Evolutionary conservation across 169 alveolate genomes (phyloP).

Genomic region (Haemoproteus tartakovskyi): DNA sequence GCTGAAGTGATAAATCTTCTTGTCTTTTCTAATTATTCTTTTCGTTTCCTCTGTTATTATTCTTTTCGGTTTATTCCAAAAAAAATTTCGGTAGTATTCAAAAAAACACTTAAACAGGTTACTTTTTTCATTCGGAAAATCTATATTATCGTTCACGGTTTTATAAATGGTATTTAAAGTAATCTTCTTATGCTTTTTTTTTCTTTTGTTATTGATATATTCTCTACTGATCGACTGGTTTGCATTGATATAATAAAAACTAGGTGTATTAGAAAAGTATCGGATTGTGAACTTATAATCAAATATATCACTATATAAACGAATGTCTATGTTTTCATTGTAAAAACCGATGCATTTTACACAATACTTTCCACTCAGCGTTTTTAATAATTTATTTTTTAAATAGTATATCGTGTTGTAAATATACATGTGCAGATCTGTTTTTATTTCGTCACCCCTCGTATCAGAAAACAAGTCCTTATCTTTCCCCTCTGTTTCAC

Average conservation of each 20-base stretch:
- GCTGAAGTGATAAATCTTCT: too few species aligned
- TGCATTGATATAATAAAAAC: slow-evolving; percentile 31
- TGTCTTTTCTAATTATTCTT: not conserved
- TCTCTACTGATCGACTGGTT: too few species aligned
- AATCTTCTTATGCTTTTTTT: slow-evolving; percentile 3
- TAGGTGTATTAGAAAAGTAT: slow-evolving; percentile 11
- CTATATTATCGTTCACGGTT: slow-evolving; percentile 7
- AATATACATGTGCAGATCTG: slow-evolving; percentile 20
- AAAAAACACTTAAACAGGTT: slow-evolving; percentile 46
- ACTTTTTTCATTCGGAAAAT: slow-evolving; percentile 5
- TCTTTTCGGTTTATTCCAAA: slow-evolving; percentile 10
- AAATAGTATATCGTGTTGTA: slow-evolving; percentile 39
- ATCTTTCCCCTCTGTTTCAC: not conserved
- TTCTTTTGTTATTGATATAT: too few species aligned
- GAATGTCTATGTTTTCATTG: slow-evolving; percentile 6
- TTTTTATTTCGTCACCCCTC: not conserved
- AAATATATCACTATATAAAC: slow-evolving; percentile 18
- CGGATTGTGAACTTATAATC: slow-evolving; percentile 35
- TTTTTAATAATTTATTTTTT: slow-evolving; percentile 36
- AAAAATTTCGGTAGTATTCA: slow-evolving; percentile 22
- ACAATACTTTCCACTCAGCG: slow-evolving; percentile 5
- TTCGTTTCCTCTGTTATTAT: not conserved
- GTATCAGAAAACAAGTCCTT: not conserved
- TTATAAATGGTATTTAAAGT: slow-evolving; percentile 12
- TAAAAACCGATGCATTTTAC: slow-evolving; percentile 54